Evolutionary conservation across 2,329 filamentous ascomycete genomes (phyloP), one percentile per base, ranked within the genome.

Genomic region (Pseudonectria foliicola): DNA sequence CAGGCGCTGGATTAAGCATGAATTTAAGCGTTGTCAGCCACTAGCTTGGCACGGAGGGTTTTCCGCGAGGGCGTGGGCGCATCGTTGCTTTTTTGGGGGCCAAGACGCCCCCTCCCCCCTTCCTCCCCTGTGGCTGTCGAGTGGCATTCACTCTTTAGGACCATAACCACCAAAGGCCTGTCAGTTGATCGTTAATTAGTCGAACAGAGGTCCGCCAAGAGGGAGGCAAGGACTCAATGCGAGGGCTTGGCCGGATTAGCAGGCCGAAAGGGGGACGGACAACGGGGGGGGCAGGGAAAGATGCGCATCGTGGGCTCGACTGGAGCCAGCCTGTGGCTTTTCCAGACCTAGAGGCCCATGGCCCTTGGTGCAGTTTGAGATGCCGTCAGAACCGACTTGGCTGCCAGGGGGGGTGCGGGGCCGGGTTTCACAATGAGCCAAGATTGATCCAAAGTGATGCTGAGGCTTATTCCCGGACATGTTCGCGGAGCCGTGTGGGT

Each of bases 21-120:
- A 64, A 64, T 67, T 67, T 67, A 67, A 67, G 62, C 63, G 62
- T 67, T 65, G 59, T 57, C 59, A 62, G 63, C 60, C 60, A 64
- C 57, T 56, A 48, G 47, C 63, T 66, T 66, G 62, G 63, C 63
- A 57, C 48, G 44, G 44, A 34, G 36, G 42, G 30, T 27, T 38
- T 51, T 52, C 41, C 45, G 51, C 39, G 15, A 25, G 40, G 49
- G 50, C 32, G 49, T 45, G 47, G 34, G 23, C 26, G 33, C 39
- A 41, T 38, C 45, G 37, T 32, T 30, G 23, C 13, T 21, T 13
- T 11, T 13, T 31, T 16, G 18, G 16, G 40, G 34, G 18, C 18
- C 18, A 21, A 21, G 18, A 21, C 18, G 18, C 18, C 18, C 18
- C 18, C 18, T 21, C n/a, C n/a, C n/a, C n/a, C n/a, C n/a, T n/a